Base-by-base conservation (phyloP, 2,329 filamentous ascomycete species). In the Nemania diffusa region DNA sequence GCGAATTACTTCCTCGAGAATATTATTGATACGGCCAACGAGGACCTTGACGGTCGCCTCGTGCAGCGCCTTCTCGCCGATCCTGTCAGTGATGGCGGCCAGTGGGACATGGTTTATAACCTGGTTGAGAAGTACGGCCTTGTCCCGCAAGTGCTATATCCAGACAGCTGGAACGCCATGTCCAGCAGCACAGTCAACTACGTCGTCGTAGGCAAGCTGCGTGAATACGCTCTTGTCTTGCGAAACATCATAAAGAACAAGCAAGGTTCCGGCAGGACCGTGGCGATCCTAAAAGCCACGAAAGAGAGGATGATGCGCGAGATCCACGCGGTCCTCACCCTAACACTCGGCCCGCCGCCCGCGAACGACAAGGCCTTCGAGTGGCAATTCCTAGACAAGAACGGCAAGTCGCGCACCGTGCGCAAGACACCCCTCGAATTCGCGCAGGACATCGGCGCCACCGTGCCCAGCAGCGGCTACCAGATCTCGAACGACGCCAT, bases 61-160 rank as follows among this genome's bases (percentile, higher is more conserved):
- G 85, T 97, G 2, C 90, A 94, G 77, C 86, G 85, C 3, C 80
- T 97, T 3, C 82, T 95, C 29, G 81, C 82, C 0, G 84, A 87
- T 24, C 90, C 93, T 0, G 89, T 96, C 4, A 87, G 86, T 7
- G 94, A 97, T 76, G 93, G 94, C 29, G 93, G 94, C 0, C 93
- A 97, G 78, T 97, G 92, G 92, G 93, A 97, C 78, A 97, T 97
- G 93, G 91, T 94, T 2, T 91, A 89, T 71, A 97, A 97, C 74
- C 82, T 97, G 9, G 92, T 97, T 5, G 81, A 88, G 51, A 97
- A 97, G 81, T 97, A 97, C 75, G 94, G 94, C 29, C 86, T 97
- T n/a, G 90, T 96, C 0, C 93, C 93, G 2, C 92, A 97, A 77
- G 81, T 84, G 0, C 80, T 97, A 2, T 97, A 96, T 76, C 93